Evolutionary conservation across 768 basidiomycete genomes (phyloP).

Genomic region (Amanita rubescens): DNA sequence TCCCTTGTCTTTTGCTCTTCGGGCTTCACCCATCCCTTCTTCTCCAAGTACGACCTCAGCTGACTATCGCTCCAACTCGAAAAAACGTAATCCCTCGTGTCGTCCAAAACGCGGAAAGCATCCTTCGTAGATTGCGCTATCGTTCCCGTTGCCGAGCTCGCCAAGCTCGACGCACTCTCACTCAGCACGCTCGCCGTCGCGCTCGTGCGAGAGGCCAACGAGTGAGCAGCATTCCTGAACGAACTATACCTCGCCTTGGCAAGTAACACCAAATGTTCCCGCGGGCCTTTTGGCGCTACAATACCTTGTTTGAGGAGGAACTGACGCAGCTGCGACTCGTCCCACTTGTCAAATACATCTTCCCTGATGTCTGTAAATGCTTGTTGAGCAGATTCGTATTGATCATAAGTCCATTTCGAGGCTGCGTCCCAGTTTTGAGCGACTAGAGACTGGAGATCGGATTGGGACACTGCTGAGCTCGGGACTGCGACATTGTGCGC

Average conservation of each 20-base stretch:
- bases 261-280: conserved; percentile 71
- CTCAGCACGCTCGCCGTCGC: conserved; percentile 38
- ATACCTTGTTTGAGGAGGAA: conserved; percentile 86
- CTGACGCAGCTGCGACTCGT: conserved; percentile 72
- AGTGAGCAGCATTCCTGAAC: conserved; percentile 53
- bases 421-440: conserved; percentile 53
- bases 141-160: conserved; percentile 17
- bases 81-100: conserved; percentile 81
- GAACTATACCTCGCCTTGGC: conserved; percentile 65
- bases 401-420: conserved; percentile 53
- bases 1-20: conserved; percentile 50
- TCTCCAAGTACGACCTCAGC: conserved; percentile 64
- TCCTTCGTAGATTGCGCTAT: conserved; percentile 46
- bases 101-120: conserved; percentile 47
- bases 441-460: conserved; percentile 41
- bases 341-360: conserved; percentile 70
- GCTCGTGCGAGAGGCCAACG: conserved; percentile 43
- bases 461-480: conserved; percentile 29
- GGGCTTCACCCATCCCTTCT: conserved; percentile 65
- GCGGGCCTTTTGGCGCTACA: conserved; percentile 70
- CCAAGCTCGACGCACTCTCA: conserved; percentile 32
- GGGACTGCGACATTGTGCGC: conserved; percentile 56
- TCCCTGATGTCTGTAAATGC: conserved; percentile 54
- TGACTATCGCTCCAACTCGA: conserved; percentile 83
- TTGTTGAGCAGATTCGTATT: conserved; percentile 56